Evolutionary conservation across 495 filamentous ascomycete genomes (phyloP), one percentile per base, ranked within the genome.

Genomic region (Hypoxylon lenormandii): DNA sequence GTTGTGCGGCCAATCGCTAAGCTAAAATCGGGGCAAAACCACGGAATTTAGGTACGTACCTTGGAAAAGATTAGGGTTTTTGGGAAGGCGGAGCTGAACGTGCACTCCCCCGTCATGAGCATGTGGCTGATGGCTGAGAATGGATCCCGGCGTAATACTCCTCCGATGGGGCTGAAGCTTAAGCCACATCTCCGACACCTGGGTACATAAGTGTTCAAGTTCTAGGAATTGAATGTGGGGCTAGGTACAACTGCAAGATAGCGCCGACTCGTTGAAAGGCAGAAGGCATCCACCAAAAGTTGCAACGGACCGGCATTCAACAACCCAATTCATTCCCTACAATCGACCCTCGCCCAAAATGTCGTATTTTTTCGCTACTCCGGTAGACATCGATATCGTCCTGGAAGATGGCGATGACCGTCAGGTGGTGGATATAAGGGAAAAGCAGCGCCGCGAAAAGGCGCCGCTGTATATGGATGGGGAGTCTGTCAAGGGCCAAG

Each of bases 291-390:
- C 46, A 63, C 51, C 26, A 42, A 18, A 23, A 47, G 26, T 51
- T 60, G 23, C 33, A 62, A 51, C 48, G 15, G 52, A 22, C 5
- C 13, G 19, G 3, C 26, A 46, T 38, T 46, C 37, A 38, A 26
- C 48, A 47, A 15, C 4, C 60, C 58, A 63, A 57, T 53, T 58
- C 36, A 23, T 19, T 47, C 37, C 12, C 45, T 15, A 16, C 30
- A 47, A 59, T 56, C 53, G 48, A 58, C n/a, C 50, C 22, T 57
- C 72, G 43, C 70, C 75, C 79, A 84, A 71, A 55, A 97, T 98
- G 95, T 95, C 94, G 40, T 95, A 94, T 85, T 97, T 97, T 83
- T 99, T 99, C 84, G 91, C 92, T 69, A 96, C 95, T 54, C 96
- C 96, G 16, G 88, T 98, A 76, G 95, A 99, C 80, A 99, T 99